These are phyloP conservation scores for Giardia duodenalis DNA, from an alignment of 208 protist genomes.

Conservation along the genomic window DNA sequence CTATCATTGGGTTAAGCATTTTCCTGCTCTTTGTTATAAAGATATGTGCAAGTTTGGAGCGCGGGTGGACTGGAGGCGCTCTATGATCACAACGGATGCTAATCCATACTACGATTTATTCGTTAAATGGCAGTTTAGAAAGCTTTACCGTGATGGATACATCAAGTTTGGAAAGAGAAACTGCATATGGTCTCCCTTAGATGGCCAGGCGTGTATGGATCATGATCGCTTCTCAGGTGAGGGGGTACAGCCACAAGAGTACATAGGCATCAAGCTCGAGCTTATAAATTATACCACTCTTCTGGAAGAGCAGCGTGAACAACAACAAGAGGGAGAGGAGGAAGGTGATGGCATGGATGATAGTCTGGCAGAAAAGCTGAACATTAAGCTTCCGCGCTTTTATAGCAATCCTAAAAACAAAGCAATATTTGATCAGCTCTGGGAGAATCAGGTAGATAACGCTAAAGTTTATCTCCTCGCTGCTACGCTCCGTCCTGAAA, in stretches of 20 bases:
- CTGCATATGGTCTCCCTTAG: conserved; percentile 88
- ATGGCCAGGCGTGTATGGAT: conserved; percentile 94
- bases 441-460: conserved; percentile 40
- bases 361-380: neutral
- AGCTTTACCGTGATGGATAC: conserved; percentile 64
- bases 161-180: conserved; percentile 82
- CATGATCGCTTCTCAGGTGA: conserved; percentile 77
- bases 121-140: conserved; percentile 83
- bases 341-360: neutral
- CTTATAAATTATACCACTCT: too few species aligned
- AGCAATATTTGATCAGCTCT: neutral
- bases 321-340: neutral
- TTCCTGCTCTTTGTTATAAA: conserved; percentile 72
- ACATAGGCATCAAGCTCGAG: conserved; percentile 58
- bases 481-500: conserved; percentile 97
- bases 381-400: neutral
- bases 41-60: conserved; percentile 68
- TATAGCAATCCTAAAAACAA: neutral
- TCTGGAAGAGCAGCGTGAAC: neutral
- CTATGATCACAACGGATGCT: conserved; percentile 94
- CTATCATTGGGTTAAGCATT: conserved; percentile 90
- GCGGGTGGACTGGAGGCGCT: conserved; percentile 87
- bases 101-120: conserved; percentile 99
- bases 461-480: conserved; percentile 71
- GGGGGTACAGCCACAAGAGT: conserved; percentile 45